Evolutionary conservation across 306 rosid genomes (phyloP), one percentile per base, ranked within the genome.

Genomic region (Trifolium dubium): DNA sequence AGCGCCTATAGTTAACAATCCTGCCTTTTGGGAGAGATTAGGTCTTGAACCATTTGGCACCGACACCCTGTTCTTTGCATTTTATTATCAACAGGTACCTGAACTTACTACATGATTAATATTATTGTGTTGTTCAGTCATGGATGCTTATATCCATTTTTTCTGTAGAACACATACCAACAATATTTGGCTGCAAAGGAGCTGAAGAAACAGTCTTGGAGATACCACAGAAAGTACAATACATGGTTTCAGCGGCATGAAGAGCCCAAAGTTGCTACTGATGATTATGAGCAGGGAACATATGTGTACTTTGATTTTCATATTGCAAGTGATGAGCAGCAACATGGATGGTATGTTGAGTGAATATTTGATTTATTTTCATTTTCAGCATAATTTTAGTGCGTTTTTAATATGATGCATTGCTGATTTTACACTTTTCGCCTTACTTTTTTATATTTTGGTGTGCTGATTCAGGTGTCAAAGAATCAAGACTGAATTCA

Each of bases 201-300:
- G 82, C 88, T 95, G 79, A 95, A 95, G 89, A 92, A 92, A 85
- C 99, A 95, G 81, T 87, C 99, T 61, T 95, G 99, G 99, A 88
- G 99, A 86, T 95, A 87, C 83, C 99, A 95, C 86, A 85, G 92
- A 85, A 95, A 89, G 82, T 92, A 90, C 72, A 88, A 90, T 80
- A 89, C 97, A 31, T 95, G 99, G 98, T 95, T 92, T 87, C 98
- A 95, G 81, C 87, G 99, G 37, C 98, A 92, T 30, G 99, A 92
- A 83, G 99, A 94, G 81, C 97, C 99, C 69, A 92, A 92, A 92
- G 92, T 94, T 76, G 97, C 99, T 56, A 94, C 99, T 0, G 99
- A 94, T 85, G 99, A 94, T 73, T 94, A 64, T 83, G 99, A 94
- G 87, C 95, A 88, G 75, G 99, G 99, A 69, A 92, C 99, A 13